Percentiles rank a stretch among this genome's conserved stretches.
Evolutionary conservation across 192 early-diverging fungal species (phyloP).

Genomic region (Podila epigama): DNA sequence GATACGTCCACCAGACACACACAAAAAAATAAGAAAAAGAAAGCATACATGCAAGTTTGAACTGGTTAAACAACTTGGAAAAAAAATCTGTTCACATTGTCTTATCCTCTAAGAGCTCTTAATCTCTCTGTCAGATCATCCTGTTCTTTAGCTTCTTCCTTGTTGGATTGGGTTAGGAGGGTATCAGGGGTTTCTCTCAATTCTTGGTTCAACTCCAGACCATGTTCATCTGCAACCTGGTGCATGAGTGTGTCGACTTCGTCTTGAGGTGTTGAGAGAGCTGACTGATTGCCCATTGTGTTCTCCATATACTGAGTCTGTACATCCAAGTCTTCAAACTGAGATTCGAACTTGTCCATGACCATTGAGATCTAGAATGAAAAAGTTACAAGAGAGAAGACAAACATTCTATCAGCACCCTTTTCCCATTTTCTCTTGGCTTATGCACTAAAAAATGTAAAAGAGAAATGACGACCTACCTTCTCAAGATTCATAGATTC

Average conservation of each 20-base stretch:
- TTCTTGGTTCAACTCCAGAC: slow-evolving; percentile 84
- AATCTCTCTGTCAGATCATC: slow-evolving; percentile 55
- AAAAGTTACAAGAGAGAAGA: neutral
- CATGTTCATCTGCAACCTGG: slow-evolving; percentile 96
- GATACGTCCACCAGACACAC: neutral
- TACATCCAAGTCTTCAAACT: slow-evolving; percentile 98
- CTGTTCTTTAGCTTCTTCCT: slow-evolving; percentile 55
- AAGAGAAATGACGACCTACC: slow-evolving; percentile 50
- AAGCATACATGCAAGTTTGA: too few relatives aligned
- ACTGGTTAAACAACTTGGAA: too few relatives aligned
- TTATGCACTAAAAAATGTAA: neutral
- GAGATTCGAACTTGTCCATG: slow-evolving; percentile 98
- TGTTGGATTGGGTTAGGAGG: slow-evolving; percentile 46
- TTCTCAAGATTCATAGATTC: slow-evolving; percentile 95
- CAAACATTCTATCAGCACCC: neutral
- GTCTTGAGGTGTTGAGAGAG: slow-evolving; percentile 86
- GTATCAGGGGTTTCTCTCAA: slow-evolving; percentile 63
- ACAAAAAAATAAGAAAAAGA: neutral
- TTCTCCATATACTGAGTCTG: slow-evolving; percentile 98
- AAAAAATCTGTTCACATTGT: neutral
- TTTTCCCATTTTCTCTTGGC: neutral
- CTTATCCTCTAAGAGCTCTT: slow-evolving; percentile 55
- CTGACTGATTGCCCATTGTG: slow-evolving; percentile 87
- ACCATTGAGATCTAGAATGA: slow-evolving; percentile 82
- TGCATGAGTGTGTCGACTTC: slow-evolving; percentile 96